phyloP scores from a whole-genome alignment of 148 eudicot species.

The Rhododendron mucronatum region DNA sequence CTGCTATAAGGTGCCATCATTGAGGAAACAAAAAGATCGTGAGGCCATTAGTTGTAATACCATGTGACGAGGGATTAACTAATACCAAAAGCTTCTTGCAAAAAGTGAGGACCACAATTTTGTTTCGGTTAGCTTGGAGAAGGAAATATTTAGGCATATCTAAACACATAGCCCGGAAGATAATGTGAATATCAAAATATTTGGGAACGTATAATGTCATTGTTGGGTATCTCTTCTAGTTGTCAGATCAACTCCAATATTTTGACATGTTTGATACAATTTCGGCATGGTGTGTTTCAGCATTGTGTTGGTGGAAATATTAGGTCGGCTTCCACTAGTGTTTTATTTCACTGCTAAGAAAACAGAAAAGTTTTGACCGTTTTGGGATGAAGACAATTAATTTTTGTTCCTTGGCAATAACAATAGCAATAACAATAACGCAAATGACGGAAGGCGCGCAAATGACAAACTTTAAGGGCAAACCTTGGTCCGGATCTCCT shows the following conservation, averaged over 20 bases:
- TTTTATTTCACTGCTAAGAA: background rate
- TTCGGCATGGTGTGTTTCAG: background rate
- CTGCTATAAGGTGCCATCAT: background rate
- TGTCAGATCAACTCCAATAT: background rate
- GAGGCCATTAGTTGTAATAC: background rate
- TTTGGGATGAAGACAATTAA: background rate
- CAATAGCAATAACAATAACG: background rate
- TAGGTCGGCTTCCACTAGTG: background rate
- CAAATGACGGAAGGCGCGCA: background rate
- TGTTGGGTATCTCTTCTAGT: background rate
- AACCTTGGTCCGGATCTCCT: slow-evolving; percentile 85
- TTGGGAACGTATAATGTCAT: background rate
- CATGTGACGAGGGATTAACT: background rate
- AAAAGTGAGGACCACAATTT: background rate
- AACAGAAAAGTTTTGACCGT: background rate
- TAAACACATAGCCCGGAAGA: background rate
- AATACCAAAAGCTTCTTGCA: background rate
- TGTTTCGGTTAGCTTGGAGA: background rate
- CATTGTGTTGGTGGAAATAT: background rate
- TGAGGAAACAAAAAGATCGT: background rate
- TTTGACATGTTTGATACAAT: background rate
- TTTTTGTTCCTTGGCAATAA: background rate
- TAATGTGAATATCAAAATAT: background rate
- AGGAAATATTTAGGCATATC: background rate
- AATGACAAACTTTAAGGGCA: background rate